Conservation (phyloP, 768 basidiomycete species). For the Rhodotorula taiwanensis region DNA sequence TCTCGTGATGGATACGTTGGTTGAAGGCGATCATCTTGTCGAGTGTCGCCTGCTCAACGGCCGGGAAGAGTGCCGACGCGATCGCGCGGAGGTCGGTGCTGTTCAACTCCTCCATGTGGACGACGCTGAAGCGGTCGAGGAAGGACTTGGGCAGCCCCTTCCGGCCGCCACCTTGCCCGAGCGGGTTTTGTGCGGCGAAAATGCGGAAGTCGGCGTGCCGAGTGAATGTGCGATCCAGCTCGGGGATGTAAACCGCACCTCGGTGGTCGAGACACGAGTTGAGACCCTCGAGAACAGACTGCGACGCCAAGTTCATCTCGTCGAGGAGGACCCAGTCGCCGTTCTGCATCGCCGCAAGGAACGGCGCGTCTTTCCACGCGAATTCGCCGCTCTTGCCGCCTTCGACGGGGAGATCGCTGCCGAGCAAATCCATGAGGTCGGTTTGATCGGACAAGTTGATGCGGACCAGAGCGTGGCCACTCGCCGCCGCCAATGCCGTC, state of each 20-base stretch:
- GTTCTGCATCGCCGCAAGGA: conserved; percentile 83
- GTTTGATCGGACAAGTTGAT: conserved; percentile 99
- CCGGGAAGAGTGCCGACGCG: conserved; percentile 66
- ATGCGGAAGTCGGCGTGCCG: conserved; percentile 91
- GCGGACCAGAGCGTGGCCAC: conserved; percentile 72
- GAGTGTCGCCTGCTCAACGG: conserved; percentile 53
- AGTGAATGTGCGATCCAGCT: conserved; percentile 77
- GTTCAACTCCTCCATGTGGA: conserved; percentile 79
- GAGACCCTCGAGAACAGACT: conserved; percentile 90
- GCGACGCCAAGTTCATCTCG: conserved; percentile 97
- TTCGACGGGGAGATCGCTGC: conserved; percentile 90
- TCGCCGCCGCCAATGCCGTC: conserved; percentile 70
- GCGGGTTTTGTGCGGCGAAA: conserved; percentile 95
- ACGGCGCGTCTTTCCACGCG: conserved; percentile 95
- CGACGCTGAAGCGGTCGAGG: conserved; percentile 96
- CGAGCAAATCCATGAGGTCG: conserved; percentile 90
- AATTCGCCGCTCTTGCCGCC: conserved; percentile 87
- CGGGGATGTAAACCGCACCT: conserved; percentile 88
- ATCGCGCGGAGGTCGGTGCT: conserved; percentile 69
- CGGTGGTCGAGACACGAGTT: conserved; percentile 95
- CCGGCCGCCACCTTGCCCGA: conserved; percentile 90
- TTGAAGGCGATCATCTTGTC: conserved; percentile 78
- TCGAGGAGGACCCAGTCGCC: conserved; percentile 97
- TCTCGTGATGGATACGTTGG: conserved; percentile 59
- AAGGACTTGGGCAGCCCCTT: conserved; percentile 97